These are phyloP conservation scores for Austropuccinia psidii DNA, from an alignment of 1,284 basidiomycete species.

Conservation along the genomic window DNA sequence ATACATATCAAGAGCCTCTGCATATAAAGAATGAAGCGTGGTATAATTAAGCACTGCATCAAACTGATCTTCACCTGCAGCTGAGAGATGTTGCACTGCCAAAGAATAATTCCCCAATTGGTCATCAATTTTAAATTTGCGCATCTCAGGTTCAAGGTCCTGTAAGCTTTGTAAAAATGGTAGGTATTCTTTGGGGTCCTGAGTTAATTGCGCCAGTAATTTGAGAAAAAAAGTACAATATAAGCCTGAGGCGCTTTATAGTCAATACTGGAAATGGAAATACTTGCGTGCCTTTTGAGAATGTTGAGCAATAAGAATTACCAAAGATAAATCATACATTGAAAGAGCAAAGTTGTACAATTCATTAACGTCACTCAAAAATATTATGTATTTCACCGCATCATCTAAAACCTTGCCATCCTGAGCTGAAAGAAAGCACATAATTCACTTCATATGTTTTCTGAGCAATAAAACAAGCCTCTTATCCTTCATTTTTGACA, in stretches of 20 bases:
- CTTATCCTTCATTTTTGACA: slow-evolving; percentile 69
- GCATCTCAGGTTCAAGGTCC: slow-evolving; percentile 69
- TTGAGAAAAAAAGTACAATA: not conserved
- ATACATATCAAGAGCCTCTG: slow-evolving; percentile 66
- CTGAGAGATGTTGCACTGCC: slow-evolving; percentile 67
- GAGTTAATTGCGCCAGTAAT: not conserved
- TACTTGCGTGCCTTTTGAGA: slow-evolving; percentile 68
- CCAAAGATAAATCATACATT: slow-evolving; percentile 96
- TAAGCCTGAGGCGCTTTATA: no score
- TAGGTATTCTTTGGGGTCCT: slow-evolving; percentile 97
- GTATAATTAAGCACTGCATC: slow-evolving; percentile 73
- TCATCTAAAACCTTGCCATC: slow-evolving; percentile 77
- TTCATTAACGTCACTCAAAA: slow-evolving; percentile 84
- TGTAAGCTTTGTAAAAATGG: slow-evolving; percentile 88
- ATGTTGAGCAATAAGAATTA: slow-evolving; percentile 92
- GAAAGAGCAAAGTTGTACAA: slow-evolving; percentile 91
- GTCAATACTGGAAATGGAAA: not conserved
- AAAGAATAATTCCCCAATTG: slow-evolving; percentile 68
- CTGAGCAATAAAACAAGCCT: no score
- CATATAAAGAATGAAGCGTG: slow-evolving; percentile 68
- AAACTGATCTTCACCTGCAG: slow-evolving; percentile 64
- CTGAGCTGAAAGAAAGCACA: no score
- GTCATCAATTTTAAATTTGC: slow-evolving; percentile 87
- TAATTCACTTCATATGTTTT: no score
- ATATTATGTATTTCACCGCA: slow-evolving; percentile 97